Conservation (phyloP, 176 grass and related monocot species). For the Juncus inflexus region DNA sequence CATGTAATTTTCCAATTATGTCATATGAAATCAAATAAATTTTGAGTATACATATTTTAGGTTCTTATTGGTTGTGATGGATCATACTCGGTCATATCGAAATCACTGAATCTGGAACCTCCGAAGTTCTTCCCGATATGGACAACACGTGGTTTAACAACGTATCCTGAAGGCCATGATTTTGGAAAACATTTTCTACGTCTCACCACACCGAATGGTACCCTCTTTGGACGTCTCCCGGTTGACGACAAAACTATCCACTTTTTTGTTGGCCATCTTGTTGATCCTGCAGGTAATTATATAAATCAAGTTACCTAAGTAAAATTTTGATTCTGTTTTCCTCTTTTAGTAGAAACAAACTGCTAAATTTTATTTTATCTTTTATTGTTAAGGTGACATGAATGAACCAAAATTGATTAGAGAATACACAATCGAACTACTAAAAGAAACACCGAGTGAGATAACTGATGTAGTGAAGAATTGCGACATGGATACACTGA, state of each 20-base stretch:
- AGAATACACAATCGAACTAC: constrained; percentile 1
- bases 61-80: constrained; percentile 38
- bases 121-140: too few relatives aligned
- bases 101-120: too few relatives aligned
- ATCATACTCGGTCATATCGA: too few relatives aligned
- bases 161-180: too few relatives aligned
- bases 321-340: too few relatives aligned
- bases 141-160: too few relatives aligned
- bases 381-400: neutral
- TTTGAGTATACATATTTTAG: neutral
- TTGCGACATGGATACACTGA: too few relatives aligned
- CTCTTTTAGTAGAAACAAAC: too few relatives aligned
- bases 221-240: constrained; percentile 26
- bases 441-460: constrained; percentile 27
- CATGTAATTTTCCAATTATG: too few relatives aligned
- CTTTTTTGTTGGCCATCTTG: neutral
- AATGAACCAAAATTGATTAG: neutral
- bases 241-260: constrained; percentile 21
- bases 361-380: too few relatives aligned
- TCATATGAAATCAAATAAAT: too few relatives aligned
- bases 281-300: neutral
- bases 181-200: neutral
- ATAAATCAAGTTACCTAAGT: too few relatives aligned
- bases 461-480: constrained; percentile 9
- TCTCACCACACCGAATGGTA: neutral